Evolutionary conservation across 352 stramenopile species (phyloP).

Genomic region (Pythium oligandrum): DNA sequence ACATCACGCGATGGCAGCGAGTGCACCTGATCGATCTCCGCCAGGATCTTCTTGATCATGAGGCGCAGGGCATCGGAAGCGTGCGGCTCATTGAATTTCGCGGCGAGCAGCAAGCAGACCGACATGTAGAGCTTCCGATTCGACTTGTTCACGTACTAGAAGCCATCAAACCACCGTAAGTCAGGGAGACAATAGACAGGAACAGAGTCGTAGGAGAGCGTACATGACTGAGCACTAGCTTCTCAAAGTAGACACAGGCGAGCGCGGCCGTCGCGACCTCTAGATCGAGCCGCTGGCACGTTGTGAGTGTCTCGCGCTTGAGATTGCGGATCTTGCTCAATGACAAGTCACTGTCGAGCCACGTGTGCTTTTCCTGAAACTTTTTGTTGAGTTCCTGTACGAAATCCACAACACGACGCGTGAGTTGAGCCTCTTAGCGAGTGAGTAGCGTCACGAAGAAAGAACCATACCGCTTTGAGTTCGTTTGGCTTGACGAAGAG

Average conservation of each 20-base stretch:
- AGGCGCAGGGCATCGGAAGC: slow-evolving; percentile 57
- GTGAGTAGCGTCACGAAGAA: too few relatives aligned
- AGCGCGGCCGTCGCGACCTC: slow-evolving; percentile 94
- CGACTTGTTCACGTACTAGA: slow-evolving; percentile 92
- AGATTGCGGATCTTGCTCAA: slow-evolving; percentile 96
- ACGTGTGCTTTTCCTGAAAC: slow-evolving; percentile 92
- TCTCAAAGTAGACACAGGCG: slow-evolving; percentile 96
- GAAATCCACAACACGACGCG: neutral
- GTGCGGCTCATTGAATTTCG: slow-evolving; percentile 90
- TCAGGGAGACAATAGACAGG: slow-evolving; percentile 54
- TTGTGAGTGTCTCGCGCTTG: slow-evolving; percentile 85
- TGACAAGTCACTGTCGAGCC: slow-evolving; percentile 88
- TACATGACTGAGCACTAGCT: slow-evolving; percentile 91
- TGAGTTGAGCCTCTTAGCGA: neutral
- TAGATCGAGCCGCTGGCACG: slow-evolving; percentile 75
- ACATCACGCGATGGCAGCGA: slow-evolving; percentile 80
- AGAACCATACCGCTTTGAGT: slow-evolving; percentile 78
- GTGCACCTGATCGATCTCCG: slow-evolving; percentile 76
- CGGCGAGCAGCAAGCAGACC: slow-evolving; percentile 92
- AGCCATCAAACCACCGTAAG: too few relatives aligned
- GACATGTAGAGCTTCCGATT: slow-evolving; percentile 96
- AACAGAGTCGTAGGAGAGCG: neutral
- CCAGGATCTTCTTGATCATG: slow-evolving; percentile 62
- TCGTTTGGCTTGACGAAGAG: slow-evolving; percentile 94
- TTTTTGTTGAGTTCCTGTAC: slow-evolving; percentile 93